Conservation (phyloP, 202 grass and related monocot species). For the Thinopyrum obtusiflorum region DNA sequence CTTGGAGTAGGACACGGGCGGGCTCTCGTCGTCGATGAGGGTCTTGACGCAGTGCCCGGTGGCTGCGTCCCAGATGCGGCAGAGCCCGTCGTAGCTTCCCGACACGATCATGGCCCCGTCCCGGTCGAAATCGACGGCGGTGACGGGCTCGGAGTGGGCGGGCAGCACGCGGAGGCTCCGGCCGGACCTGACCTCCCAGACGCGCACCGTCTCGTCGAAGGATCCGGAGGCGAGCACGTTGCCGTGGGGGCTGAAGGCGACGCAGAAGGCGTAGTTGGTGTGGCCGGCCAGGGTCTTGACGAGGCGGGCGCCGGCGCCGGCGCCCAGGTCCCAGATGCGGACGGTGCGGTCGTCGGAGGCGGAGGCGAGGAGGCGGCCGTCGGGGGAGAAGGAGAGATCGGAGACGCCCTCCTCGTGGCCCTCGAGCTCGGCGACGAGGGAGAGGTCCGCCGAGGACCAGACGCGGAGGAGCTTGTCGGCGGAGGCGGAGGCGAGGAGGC, state of each 20-base stretch:
- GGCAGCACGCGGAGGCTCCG: constrained; percentile 80
- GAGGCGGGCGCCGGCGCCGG: constrained; percentile 50
- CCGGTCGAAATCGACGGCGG: constrained; percentile 77
- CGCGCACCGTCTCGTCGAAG: constrained; percentile 91
- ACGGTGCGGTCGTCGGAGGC: constrained; percentile 84
- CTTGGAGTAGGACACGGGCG: constrained; percentile 78
- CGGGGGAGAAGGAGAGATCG: constrained; percentile 88
- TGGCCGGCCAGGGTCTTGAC: constrained; percentile 77
- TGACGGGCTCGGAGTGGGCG: constrained; percentile 90
- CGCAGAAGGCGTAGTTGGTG: constrained; percentile 91
- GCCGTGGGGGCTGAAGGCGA: constrained; percentile 79
- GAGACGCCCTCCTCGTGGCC: constrained; percentile 65
- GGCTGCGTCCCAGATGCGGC: constrained; percentile 79
- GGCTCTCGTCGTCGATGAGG: constrained; percentile 89
- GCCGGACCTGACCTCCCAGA: constrained; percentile 89
- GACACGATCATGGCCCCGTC: constrained; percentile 84
- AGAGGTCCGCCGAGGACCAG: constrained; percentile 55
- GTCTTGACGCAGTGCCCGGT: constrained; percentile 91
- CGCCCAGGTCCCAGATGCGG: constrained; percentile 83
- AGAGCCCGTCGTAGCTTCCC: constrained; percentile 82
- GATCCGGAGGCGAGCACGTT: constrained; percentile 86
- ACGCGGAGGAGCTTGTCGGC: constrained; percentile 80
- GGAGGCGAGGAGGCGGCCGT: constrained; percentile 70
- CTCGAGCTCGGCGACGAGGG: constrained; percentile 52
- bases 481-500: constrained; percentile 76